phyloP scores from a whole-genome alignment of 2,329 filamentous ascomycete genomes.

The Cytospora schulzeri region DNA sequence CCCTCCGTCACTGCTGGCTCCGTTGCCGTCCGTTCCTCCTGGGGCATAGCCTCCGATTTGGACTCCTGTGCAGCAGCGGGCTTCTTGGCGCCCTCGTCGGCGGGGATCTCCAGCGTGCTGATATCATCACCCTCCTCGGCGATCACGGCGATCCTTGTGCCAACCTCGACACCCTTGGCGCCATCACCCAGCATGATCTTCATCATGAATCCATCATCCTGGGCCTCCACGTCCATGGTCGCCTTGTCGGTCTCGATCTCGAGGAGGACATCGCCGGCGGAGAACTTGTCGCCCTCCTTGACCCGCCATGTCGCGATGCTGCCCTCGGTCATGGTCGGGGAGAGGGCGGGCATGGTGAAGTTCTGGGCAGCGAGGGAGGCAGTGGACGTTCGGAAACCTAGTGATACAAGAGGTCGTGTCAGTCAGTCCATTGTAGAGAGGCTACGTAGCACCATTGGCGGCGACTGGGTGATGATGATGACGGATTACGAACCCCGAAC shows the following conservation, averaged over 20 bases:
- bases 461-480: background rate
- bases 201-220: slow-evolving; percentile 83
- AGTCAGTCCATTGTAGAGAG: no score
- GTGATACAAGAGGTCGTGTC: slow-evolving; percentile 21
- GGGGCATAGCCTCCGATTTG: slow-evolving; percentile 30
- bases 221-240: slow-evolving; percentile 91
- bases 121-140: slow-evolving; percentile 83
- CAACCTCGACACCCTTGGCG: slow-evolving; percentile 76
- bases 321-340: slow-evolving; percentile 91
- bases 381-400: slow-evolving; percentile 67
- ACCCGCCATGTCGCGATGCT: slow-evolving; percentile 85
- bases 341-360: slow-evolving; percentile 89
- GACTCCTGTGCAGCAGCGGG: slow-evolving; percentile 35
- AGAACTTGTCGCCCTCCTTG: slow-evolving; percentile 83
- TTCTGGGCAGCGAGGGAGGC: slow-evolving; percentile 74
- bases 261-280: slow-evolving; percentile 81
- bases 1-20: slow-evolving; percentile 27
- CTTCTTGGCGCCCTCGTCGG: slow-evolving; percentile 59
- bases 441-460: background rate
- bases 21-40: slow-evolving; percentile 27
- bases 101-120: slow-evolving; percentile 71
- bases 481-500: slow-evolving; percentile 60
- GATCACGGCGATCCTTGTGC: slow-evolving; percentile 78
- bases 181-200: slow-evolving; percentile 79
- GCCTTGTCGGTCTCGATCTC: slow-evolving; percentile 96